phyloP scores from a whole-genome alignment of 1,284 basidiomycete genomes.

The Fomitopsis schrenkii region DNA sequence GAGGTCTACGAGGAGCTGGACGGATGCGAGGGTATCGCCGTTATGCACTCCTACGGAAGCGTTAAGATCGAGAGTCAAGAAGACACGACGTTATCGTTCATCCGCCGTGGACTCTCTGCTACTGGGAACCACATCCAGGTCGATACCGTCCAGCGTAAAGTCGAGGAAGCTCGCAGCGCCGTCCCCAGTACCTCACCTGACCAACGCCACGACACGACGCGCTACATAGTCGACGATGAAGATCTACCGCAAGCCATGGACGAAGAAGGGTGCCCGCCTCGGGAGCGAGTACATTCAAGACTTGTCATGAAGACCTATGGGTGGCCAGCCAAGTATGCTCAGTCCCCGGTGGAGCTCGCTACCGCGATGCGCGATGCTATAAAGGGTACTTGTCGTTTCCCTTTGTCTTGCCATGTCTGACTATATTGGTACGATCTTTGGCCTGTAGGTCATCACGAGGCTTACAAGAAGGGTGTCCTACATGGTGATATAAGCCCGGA shows the following conservation, averaged over 20 bases:
- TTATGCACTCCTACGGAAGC: slow-evolving; percentile 1
- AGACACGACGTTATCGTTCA: neutral
- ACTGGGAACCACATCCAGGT: too few relatives aligned
- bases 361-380: neutral
- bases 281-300: neutral
- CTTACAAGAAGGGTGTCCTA: neutral
- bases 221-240: neutral
- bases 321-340: neutral
- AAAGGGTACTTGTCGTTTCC: too few relatives aligned
- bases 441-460: neutral
- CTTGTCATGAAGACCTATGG: neutral
- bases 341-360: neutral
- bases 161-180: too few relatives aligned
- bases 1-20: slow-evolving; percentile 5
- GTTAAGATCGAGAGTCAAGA: neutral
- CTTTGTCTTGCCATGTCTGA: neutral
- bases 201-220: too few relatives aligned
- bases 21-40: neutral
- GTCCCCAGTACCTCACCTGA: too few relatives aligned
- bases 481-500: neutral
- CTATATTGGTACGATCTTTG: too few relatives aligned
- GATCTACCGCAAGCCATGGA: neutral
- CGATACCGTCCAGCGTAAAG: too few relatives aligned
- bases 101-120: neutral
- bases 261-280: neutral